Base-by-base conservation (phyloP, 1,139 yeast species). In the Kodamaea fungicola region DNA sequence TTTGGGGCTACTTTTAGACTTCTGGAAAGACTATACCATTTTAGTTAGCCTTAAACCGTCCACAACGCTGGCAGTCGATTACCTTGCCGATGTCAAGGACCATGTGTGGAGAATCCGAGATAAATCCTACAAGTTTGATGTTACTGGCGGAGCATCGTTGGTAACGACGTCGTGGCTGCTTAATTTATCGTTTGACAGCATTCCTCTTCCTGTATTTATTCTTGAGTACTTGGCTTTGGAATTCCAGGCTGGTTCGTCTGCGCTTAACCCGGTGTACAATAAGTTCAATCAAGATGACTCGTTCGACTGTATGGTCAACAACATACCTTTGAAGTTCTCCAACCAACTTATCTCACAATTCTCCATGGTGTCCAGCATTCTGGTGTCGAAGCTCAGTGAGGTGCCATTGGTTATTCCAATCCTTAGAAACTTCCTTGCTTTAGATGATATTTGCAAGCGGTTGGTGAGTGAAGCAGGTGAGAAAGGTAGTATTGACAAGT, bases 1-100 rank as follows among this genome's bases (percentile, higher is more conserved):
- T 36, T 47, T 71, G 28, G 76, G 76, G 0, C 40, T 69, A 3
- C 60, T 61, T 33, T 44, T 67, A 8, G 55, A 57, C 7, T 69
- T 54, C 40, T 71, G 76, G 76, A 52, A 54, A 34, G 42, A 36
- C 3, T 51, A 55, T 35, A 39, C 39, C 12, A 45, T 52, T 1
- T 36, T 49, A 16, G 34, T 57, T 10, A 45, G 49, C 19, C 34
- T 52, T 6, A 46, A 44, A 21, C 38, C 41, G 2, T 12, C 42
- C 7, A 32, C 31, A 2, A 12, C 30, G 8, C 28, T 39, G 2
- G 35, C 39, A 12, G 34, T 37, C 4, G 57, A 59, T 27, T 56
- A 53, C 34, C 42, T 57, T 22, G 31, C 40, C 3, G 62, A 59
- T 7, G 49, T 51, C n/a, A 42, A 38, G 24, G 42, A 54, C 8